phyloP scores from a whole-genome alignment of 1,284 basidiomycete species.

The Hymenochaete sp. region DNA sequence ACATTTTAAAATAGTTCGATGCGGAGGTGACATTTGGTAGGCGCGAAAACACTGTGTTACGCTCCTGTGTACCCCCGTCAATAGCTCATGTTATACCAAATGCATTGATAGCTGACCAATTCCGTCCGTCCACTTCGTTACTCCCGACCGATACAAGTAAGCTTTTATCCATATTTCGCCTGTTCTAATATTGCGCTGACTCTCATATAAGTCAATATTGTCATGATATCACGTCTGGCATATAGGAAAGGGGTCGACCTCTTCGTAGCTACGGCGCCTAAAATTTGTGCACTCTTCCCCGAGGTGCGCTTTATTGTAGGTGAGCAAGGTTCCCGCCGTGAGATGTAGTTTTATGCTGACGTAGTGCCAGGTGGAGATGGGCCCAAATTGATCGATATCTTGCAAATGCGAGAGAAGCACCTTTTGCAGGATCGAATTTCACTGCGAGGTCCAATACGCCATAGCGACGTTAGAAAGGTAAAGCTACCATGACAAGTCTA shows the following conservation, averaged over 20 bases:
- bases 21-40: constrained; percentile 29
- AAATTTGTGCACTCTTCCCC: constrained; percentile 78
- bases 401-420: constrained; percentile 93
- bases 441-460: constrained; percentile 75
- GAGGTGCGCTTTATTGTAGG: constrained; percentile 86
- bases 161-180: constrained; percentile 22
- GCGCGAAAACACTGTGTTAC: constrained; percentile 90
- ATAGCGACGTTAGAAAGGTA: constrained; percentile 77
- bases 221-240: constrained; percentile 90
- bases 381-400: constrained; percentile 89
- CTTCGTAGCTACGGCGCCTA: constrained; percentile 84
- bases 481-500: constrained; percentile 23
- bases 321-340: constrained; percentile 27
- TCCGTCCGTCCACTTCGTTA: constrained; percentile 47
- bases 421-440: constrained; percentile 86
- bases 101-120: constrained; percentile 83
- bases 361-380: constrained; percentile 89
- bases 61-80: constrained; percentile 60
- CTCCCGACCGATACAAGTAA: constrained; percentile 51
- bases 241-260: constrained; percentile 98
- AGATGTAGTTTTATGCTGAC: constrained; percentile 1
- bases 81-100: constrained; percentile 91
- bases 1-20: background rate
- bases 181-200: background rate
- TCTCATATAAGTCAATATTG: constrained; percentile 68